These are phyloP conservation scores for Lentinula sp. DNA, from an alignment of 768 basidiomycete genomes.

Conservation along the genomic window DNA sequence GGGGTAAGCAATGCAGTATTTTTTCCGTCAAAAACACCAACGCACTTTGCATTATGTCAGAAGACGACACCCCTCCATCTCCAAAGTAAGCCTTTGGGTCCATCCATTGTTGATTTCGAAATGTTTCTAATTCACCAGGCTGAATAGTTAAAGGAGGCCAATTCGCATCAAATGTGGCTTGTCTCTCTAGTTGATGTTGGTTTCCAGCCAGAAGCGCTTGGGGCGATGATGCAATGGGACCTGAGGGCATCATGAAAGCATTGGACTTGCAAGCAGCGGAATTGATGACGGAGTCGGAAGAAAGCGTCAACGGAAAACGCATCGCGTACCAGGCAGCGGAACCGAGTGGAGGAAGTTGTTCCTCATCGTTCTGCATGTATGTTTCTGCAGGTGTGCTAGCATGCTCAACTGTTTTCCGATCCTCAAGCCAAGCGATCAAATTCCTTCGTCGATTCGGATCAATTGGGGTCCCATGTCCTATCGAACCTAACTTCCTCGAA, in stretches of 20 bases:
- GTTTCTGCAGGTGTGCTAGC: not conserved
- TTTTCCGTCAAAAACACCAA: not conserved
- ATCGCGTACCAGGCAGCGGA: slow-evolving; percentile 5
- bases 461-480: slow-evolving; percentile 1
- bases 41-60: not conserved
- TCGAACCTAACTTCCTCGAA: slow-evolving; percentile 3
- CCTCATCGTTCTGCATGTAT: not conserved
- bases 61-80: not conserved
- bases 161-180: not conserved
- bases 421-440: slow-evolving; percentile 3
- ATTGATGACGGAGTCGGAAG: not conserved
- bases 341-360: not conserved
- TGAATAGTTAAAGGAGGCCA: slow-evolving; percentile 1
- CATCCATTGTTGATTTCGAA: not conserved
- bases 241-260: not conserved
- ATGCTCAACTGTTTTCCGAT: not conserved
- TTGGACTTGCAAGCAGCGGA: not conserved
- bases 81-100: not conserved
- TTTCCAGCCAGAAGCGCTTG: not conserved
- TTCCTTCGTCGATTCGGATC: slow-evolving; percentile 1
- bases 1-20: not conserved
- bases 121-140: not conserved
- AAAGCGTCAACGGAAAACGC: not conserved
- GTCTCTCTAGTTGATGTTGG: not conserved
- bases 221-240: not conserved